Evolutionary conservation across 139 green algal species (phyloP), one percentile per base, ranked within the genome.

Genomic region (Ostreobium quekettii): DNA sequence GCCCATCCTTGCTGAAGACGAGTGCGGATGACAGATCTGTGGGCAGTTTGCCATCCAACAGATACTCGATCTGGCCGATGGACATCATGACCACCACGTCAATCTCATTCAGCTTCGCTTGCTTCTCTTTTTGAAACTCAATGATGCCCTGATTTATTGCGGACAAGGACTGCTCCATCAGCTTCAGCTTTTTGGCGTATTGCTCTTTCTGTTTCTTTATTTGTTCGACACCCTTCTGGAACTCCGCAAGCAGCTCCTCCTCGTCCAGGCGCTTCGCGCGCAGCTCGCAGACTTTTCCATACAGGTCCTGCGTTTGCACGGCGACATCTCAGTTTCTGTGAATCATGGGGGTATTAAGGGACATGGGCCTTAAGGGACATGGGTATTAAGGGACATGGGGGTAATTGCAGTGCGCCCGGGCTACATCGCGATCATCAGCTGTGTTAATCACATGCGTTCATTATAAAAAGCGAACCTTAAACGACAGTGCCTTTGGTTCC

Each of bases 91-190:
- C 77, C 7, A 81, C 71, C 19, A 91, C 76, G 47, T 89, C 71
- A 42, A 89, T 80, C 68, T 84, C 65, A 71, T 91, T 93, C 30
- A 95, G 76, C n/a, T 76, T 79, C 1, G 31, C 72, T 71, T 96
- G 89, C 75, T 94, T 96, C 81, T 91, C 82, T 63, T 85, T 82
- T 76, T 93, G 81, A 76, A 93, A 94, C 42, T 86, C 83, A 3
- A 81, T 66, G 28, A 89, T 87, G 47, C 90, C 82, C 61, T 71
- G 47, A 46, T 83, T 76, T 2, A 88, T 82, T 2, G 77, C 74
- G 30, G 86, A 76, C 36, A 92, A 42, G 28, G 36, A 63, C 42
- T 83, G 74, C 33, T 91, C 84, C 36, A 91, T 71, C 38, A 82
- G 57, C 70, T 80, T 80, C 57, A 83, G 74, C 83, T 93, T 92